Evolutionary conservation across 768 basidiomycete species (phyloP).

Genomic region (Dentipellis fragilis): DNA sequence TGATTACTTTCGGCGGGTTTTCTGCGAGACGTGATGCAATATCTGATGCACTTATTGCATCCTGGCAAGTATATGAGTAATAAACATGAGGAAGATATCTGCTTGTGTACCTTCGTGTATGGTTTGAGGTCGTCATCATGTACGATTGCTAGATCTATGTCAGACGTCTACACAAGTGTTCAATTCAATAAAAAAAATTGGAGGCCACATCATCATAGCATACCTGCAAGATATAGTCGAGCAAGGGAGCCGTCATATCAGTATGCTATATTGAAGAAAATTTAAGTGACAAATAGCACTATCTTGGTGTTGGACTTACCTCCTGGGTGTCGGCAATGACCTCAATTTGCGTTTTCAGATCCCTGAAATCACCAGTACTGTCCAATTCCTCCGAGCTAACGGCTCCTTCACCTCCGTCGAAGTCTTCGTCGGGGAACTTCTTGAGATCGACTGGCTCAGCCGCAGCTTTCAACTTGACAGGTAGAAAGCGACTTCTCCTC

Average conservation of each 20-base stretch:
- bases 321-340: no score
- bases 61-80: no score
- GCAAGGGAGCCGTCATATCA: neutral
- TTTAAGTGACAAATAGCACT: neutral
- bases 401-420: neutral
- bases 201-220: neutral
- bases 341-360: neutral
- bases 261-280: neutral
- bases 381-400: neutral
- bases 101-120: no score
- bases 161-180: neutral
- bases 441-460: neutral
- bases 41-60: no score
- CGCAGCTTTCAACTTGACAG: neutral
- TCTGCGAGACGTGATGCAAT: no score
- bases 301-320: neutral
- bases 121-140: constrained; percentile 1
- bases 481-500: neutral
- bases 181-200: neutral
- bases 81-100: no score
- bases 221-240: neutral
- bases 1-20: no score
- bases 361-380: neutral
- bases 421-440: neutral
- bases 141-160: neutral